These are phyloP conservation scores for Sporisorium reilianum DNA, from an alignment of 1,284 basidiomycete genomes.

Conservation along the genomic window DNA sequence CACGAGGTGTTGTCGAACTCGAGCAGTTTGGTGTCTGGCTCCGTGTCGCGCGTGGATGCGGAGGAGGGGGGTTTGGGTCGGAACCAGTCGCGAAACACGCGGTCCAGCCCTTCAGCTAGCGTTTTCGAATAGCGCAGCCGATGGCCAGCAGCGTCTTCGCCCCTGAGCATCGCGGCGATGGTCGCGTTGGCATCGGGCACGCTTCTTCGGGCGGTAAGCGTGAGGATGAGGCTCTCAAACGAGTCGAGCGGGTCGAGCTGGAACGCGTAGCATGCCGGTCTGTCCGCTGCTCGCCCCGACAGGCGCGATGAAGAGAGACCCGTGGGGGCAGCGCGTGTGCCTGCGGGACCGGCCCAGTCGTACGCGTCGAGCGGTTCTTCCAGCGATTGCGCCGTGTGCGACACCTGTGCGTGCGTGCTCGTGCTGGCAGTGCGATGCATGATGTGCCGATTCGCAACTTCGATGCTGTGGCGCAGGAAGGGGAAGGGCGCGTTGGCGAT, in stretches of 20 bases:
- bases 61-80: constrained; percentile 4
- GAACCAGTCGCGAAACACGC: constrained; percentile 61
- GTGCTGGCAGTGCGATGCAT: constrained; percentile 10
- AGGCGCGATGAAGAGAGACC: constrained; percentile 8
- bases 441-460: constrained; percentile 25
- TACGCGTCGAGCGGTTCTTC: constrained; percentile 47
- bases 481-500: constrained; percentile 45
- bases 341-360: constrained; percentile 51
- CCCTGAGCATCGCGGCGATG: constrained; percentile 28
- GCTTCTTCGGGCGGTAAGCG: constrained; percentile 34
- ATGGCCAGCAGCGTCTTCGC: constrained; percentile 17
- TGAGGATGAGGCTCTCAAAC: constrained; percentile 58
- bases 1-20: constrained; percentile 58
- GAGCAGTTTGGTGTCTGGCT: constrained; percentile 23
- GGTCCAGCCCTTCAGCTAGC: constrained; percentile 55
- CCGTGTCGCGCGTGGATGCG: not conserved
- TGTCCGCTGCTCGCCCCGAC: constrained; percentile 12
- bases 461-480: constrained; percentile 34
- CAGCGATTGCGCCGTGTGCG: constrained; percentile 9
- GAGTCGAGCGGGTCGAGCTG: constrained; percentile 61
- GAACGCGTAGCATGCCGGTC: constrained; percentile 51
- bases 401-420: not conserved
- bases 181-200: constrained; percentile 19
- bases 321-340: constrained; percentile 14
- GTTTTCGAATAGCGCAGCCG: constrained; percentile 50